phyloP scores from a whole-genome alignment of 441 rosid species.

The Isatis lusitanica region DNA sequence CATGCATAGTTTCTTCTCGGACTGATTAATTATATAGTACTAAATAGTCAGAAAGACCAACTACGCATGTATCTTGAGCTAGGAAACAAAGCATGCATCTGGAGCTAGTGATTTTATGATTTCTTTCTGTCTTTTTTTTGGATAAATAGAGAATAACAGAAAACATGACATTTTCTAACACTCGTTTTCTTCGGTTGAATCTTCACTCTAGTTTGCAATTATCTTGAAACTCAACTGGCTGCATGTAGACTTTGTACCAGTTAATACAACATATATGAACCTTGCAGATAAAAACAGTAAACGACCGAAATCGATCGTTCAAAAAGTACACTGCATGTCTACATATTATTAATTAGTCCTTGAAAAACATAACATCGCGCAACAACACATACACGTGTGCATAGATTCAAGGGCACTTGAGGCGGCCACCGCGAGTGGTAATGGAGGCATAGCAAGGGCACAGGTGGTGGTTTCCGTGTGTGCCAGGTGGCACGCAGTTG shows the following conservation, averaged over 20 bases:
- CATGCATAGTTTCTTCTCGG: too few relatives aligned
- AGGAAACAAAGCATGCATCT: too few relatives aligned
- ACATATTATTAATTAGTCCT: not conserved
- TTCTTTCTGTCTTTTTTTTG: too few relatives aligned
- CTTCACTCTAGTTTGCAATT: not conserved
- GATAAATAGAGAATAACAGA: not conserved
- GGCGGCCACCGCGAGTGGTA: constrained; percentile 68
- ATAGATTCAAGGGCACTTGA: constrained; percentile 55
- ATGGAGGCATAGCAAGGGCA: constrained; percentile 73
- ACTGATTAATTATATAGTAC: too few relatives aligned
- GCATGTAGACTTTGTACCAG: not conserved
- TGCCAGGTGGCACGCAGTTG: constrained; percentile 74
- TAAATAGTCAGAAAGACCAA: too few relatives aligned
- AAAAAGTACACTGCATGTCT: not conserved
- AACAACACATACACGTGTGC: not conserved
- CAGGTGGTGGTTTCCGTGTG: constrained; percentile 57
- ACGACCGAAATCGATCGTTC: not conserved
- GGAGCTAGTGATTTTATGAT: too few relatives aligned
- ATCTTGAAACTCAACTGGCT: not conserved
- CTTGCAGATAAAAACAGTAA: not conserved
- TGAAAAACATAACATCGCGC: not conserved
- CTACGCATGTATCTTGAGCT: too few relatives aligned
- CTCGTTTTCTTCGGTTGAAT: not conserved
- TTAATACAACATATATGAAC: not conserved
- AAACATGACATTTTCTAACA: not conserved